Conservation (phyloP, 352 stramenopile species). For the Phytophthora tentaculata region DNA sequence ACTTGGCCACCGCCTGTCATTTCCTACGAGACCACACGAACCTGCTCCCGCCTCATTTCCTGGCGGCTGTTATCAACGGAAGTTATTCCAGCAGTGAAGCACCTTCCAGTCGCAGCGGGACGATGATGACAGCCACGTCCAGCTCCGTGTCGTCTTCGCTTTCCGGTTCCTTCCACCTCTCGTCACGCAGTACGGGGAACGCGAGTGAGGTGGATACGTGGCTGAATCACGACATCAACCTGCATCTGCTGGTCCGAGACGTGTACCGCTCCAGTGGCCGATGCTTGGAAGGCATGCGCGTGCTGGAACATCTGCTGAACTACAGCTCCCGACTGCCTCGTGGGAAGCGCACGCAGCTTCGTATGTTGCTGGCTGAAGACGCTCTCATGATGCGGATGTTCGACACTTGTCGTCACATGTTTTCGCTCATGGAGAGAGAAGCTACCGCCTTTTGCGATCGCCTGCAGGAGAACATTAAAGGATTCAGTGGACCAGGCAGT, state of each 20-base stretch:
- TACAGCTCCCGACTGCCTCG: slow-evolving; percentile 76
- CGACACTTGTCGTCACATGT: slow-evolving; percentile 79
- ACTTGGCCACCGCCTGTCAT: slow-evolving; percentile 64
- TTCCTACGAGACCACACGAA: slow-evolving; percentile 76
- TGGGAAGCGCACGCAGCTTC: slow-evolving; percentile 79
- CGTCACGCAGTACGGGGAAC: slow-evolving; percentile 55
- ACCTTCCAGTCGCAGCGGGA: slow-evolving; percentile 61
- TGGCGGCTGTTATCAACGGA: slow-evolving; percentile 50
- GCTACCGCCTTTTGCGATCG: slow-evolving; percentile 78
- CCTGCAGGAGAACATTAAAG: slow-evolving; percentile 72
- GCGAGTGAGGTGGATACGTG: slow-evolving; percentile 78
- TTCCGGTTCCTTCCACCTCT: slow-evolving; percentile 62
- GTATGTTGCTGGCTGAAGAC: slow-evolving; percentile 84
- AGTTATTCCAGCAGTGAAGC: slow-evolving; percentile 66
- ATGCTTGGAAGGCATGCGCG: slow-evolving; percentile 79
- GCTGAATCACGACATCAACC: slow-evolving; percentile 83
- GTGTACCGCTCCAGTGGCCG: slow-evolving; percentile 81
- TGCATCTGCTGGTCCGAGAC: slow-evolving; percentile 84
- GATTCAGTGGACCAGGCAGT: slow-evolving; percentile 52
- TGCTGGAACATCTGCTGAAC: slow-evolving; percentile 80
- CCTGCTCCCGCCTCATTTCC: slow-evolving; percentile 68
- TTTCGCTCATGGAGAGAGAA: slow-evolving; percentile 75
- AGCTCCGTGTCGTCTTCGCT: slow-evolving; percentile 74
- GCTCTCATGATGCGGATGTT: slow-evolving; percentile 76
- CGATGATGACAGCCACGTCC: slow-evolving; percentile 70